Percentiles rank a stretch among this genome's conserved stretches.
These are phyloP conservation scores for Vitellaria paradoxa DNA, from an alignment of 179 eudicot genomes.

Conservation along the genomic window DNA sequence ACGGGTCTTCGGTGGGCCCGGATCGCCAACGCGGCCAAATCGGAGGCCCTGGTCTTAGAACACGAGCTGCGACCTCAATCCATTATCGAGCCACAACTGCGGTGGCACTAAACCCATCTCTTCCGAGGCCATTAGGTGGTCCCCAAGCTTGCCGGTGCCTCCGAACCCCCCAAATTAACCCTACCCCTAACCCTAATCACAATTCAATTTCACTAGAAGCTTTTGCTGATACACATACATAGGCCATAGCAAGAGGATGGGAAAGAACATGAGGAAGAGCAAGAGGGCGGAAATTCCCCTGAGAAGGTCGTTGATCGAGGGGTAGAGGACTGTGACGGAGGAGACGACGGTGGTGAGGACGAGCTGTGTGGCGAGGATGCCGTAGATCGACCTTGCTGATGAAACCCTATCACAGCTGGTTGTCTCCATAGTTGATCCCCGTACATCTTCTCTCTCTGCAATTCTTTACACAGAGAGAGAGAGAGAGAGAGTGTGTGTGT, in stretches of 20 bases:
- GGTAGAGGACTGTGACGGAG: constrained; percentile 61
- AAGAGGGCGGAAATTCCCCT: constrained; percentile 45
- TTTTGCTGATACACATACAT: constrained; percentile 78
- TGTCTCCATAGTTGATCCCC: constrained; percentile 57
- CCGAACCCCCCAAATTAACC: background rate
- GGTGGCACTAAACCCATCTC: constrained; percentile 35
- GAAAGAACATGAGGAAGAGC: constrained; percentile 12
- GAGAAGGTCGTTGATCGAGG: constrained; percentile 72
- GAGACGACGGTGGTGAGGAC: constrained; percentile 76
- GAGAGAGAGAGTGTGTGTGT: too few relatives aligned
- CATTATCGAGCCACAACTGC: constrained; percentile 31
- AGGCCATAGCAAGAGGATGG: constrained; percentile 66
- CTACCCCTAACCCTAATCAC: background rate
- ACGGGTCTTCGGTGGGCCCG: constrained; percentile 32
- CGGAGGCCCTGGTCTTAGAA: constrained; percentile 38
- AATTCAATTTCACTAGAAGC: constrained; percentile 67
- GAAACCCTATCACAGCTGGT: constrained; percentile 90
- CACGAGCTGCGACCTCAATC: constrained; percentile 37
- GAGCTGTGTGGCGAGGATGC: constrained; percentile 80
- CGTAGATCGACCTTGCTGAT: constrained; percentile 92
- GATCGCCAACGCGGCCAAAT: constrained; percentile 28
- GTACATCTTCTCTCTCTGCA: background rate
- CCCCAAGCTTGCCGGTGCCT: too few relatives aligned
- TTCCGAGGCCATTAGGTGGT: constrained; percentile 49
- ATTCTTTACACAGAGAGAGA: too few relatives aligned